Percentiles rank a stretch among this genome's conserved stretches.
These are phyloP conservation scores for Amyloporia xantha DNA, from an alignment of 768 basidiomycete species.

Conservation along the genomic window DNA sequence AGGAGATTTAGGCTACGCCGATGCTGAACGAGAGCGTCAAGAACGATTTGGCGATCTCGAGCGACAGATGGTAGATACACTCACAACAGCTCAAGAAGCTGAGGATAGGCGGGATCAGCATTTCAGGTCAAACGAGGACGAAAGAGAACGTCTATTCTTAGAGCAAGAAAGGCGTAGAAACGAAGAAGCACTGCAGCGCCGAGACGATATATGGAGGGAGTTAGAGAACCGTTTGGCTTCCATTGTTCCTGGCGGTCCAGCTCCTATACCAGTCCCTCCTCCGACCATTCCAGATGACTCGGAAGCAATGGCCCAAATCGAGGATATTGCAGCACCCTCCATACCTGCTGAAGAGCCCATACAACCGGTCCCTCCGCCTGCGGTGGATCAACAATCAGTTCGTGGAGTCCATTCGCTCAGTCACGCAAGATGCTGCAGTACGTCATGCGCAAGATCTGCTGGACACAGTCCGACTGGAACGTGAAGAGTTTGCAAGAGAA, in stretches of 20 bases:
- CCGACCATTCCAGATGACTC: conserved; percentile 1
- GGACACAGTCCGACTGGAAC: conserved; percentile 50
- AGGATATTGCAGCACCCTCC: not conserved
- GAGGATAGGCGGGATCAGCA: conserved; percentile 60
- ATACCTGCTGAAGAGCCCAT: conserved; percentile 1
- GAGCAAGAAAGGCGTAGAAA: conserved; percentile 55
- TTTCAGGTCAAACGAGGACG: conserved; percentile 60
- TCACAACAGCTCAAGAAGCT: conserved; percentile 45
- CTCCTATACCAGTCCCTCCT: conserved; percentile 15
- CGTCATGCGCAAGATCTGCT: conserved; percentile 52
- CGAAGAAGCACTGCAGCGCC: conserved; percentile 44
- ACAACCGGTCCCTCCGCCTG: conserved; percentile 1
- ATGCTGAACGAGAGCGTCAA: conserved; percentile 39
- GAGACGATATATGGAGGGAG: conserved; percentile 35
- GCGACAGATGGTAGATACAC: conserved; percentile 40
- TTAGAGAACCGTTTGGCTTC: conserved; percentile 19
- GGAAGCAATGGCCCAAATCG: not conserved
- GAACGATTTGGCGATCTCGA: conserved; percentile 54
- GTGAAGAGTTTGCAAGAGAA: conserved; percentile 52
- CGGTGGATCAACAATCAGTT: conserved; percentile 27
- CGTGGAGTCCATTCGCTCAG: conserved; percentile 32
- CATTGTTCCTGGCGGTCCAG: conserved; percentile 8
- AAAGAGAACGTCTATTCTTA: conserved; percentile 52
- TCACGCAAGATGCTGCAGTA: conserved; percentile 47
- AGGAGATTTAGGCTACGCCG: conserved; percentile 30